A percentile compares a stretch with the other conserved stretches of the same genome.
Evolutionary conservation across 129 eudicot species (phyloP).

Genomic region (sunflower (Helianthus annuus)): DNA sequence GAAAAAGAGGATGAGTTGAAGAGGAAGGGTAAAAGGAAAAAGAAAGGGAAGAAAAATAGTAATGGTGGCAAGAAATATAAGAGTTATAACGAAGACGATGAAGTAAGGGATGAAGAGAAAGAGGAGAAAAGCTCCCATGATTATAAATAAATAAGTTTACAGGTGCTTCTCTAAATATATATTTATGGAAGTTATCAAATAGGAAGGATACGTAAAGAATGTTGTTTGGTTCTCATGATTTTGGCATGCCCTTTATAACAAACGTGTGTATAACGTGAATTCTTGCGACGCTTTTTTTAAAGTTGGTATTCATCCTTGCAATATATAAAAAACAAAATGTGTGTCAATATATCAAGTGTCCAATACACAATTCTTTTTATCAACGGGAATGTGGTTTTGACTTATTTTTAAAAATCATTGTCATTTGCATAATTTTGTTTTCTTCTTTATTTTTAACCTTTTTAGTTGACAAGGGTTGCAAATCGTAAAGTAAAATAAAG

Average conservation of each 20-base stretch:
- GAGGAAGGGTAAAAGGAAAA: background rate
- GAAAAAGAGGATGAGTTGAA: background rate
- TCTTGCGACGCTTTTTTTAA: background rate
- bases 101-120: background rate
- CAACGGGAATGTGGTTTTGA: no score
- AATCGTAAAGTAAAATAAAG: background rate
- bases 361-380: background rate
- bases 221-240: background rate
- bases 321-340: background rate
- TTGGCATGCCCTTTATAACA: background rate
- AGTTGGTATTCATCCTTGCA: background rate
- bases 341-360: background rate
- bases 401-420: no score
- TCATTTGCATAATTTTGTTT: no score
- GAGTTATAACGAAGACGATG: background rate
- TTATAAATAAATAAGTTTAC: background rate
- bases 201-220: background rate
- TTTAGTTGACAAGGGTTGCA: no score
- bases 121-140: slow-evolving; percentile 4
- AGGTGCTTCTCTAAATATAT: background rate
- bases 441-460: no score
- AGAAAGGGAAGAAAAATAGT: background rate
- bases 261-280: background rate
- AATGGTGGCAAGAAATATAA: background rate
- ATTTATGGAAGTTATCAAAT: background rate